Evolutionary conservation across 2,329 filamentous ascomycete species (phyloP).

Genomic region (Trichophyton verrucosum): DNA sequence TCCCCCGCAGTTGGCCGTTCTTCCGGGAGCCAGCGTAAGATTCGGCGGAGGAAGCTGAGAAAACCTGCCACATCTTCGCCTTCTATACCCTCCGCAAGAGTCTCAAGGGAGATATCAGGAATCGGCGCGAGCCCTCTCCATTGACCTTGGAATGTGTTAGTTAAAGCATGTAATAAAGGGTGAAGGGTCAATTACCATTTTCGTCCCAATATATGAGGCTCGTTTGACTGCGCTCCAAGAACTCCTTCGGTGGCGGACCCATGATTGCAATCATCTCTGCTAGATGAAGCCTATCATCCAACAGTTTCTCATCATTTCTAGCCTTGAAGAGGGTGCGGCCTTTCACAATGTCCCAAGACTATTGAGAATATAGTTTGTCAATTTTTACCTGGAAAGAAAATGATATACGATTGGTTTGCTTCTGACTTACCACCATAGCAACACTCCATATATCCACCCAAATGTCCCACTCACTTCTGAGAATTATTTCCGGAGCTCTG

Average conservation of each 20-base stretch:
- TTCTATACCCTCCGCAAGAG: background rate
- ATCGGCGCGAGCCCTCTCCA: constrained; percentile 10
- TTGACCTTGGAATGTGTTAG: constrained; percentile 7
- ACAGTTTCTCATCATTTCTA: constrained; percentile 1
- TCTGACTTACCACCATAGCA: constrained; percentile 15
- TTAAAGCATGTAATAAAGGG: background rate
- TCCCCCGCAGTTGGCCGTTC: constrained; percentile 13
- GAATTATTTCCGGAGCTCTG: constrained; percentile 17
- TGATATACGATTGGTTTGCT: background rate
- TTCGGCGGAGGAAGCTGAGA: constrained; percentile 12
- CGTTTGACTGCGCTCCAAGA: constrained; percentile 13
- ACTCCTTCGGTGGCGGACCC: constrained; percentile 12
- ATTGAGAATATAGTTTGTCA: background rate
- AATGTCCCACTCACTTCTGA: constrained; percentile 17
- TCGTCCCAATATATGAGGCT: constrained; percentile 19
- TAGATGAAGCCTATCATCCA: constrained; percentile 14
- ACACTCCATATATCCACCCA: constrained; percentile 19
- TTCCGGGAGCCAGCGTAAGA: constrained; percentile 17
- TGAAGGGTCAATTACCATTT: constrained; percentile 11
- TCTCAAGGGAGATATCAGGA: constrained; percentile 8
- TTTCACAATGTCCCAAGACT: constrained; percentile 9
- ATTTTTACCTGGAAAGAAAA: background rate
- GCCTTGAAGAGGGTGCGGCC: constrained; percentile 3
- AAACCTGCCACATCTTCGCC: constrained; percentile 20
- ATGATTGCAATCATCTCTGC: constrained; percentile 17